These are phyloP conservation scores for Hortiboletus campestris DNA, from an alignment of 768 basidiomycete species.

Conservation along the genomic window DNA sequence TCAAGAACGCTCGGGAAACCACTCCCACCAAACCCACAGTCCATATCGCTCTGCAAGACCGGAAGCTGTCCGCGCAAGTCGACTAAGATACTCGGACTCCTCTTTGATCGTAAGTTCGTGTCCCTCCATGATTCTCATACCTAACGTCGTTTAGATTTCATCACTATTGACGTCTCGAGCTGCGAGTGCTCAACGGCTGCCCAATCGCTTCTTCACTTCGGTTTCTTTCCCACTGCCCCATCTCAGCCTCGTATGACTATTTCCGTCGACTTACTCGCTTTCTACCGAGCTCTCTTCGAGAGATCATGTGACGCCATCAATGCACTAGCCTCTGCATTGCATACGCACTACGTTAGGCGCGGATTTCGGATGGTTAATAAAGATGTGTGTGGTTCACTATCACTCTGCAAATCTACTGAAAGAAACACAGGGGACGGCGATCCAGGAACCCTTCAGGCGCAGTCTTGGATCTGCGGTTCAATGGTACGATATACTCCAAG, in stretches of 20 bases:
- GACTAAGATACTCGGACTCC: background rate
- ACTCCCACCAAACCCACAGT: background rate
- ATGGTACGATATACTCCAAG: constrained; percentile 28
- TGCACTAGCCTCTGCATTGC: background rate
- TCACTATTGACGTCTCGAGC: background rate
- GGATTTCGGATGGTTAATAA: background rate
- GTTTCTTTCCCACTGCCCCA: no score
- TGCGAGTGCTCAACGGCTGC: background rate
- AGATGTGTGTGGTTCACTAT: background rate
- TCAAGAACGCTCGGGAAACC: background rate
- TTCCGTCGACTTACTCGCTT: no score
- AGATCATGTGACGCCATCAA: background rate
- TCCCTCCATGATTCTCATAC: no score
- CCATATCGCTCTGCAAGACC: background rate
- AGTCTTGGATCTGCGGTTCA: constrained; percentile 26
- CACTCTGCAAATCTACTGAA: background rate
- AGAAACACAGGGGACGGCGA: background rate
- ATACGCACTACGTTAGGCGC: background rate
- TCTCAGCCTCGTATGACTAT: no score
- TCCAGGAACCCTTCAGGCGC: constrained; percentile 27
- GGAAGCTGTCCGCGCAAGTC: background rate
- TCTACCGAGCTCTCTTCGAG: background rate
- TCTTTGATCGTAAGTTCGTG: background rate
- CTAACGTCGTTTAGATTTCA: no score
- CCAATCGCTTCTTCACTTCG: no score